phyloP scores from a whole-genome alignment of 2,329 filamentous ascomycete species.

The Curvularia sp. region DNA sequence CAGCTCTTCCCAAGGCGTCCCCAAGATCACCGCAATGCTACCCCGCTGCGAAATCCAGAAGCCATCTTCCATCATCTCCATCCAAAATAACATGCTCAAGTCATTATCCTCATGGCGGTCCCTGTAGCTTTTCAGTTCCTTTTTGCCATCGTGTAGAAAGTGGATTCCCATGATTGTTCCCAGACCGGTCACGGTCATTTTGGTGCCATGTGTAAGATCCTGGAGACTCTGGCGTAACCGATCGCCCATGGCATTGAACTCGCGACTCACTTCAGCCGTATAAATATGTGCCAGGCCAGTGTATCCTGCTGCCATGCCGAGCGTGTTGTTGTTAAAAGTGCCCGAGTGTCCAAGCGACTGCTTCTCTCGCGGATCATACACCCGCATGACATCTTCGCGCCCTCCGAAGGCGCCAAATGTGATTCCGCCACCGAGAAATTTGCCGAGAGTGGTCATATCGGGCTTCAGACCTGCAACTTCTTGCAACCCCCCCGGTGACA shows the following conservation, averaged over 20 bases:
- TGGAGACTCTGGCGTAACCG: slow-evolving; percentile 37
- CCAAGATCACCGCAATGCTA: slow-evolving; percentile 49
- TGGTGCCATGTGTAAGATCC: slow-evolving; percentile 40
- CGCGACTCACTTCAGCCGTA: slow-evolving; percentile 40
- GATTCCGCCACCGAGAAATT: slow-evolving; percentile 71
- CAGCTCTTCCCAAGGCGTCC: slow-evolving; percentile 43
- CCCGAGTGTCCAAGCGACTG: slow-evolving; percentile 63
- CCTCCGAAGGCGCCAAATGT: slow-evolving; percentile 73
- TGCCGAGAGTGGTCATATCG: slow-evolving; percentile 67
- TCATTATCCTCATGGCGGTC: slow-evolving; percentile 40
- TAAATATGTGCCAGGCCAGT: slow-evolving; percentile 50
- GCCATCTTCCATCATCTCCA: slow-evolving; percentile 49
- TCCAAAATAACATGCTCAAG: slow-evolving; percentile 47
- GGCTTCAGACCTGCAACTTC: slow-evolving; percentile 29
- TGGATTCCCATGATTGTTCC: slow-evolving; percentile 51
- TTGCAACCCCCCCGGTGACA: slow-evolving; percentile 32
- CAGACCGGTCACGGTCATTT: slow-evolving; percentile 48
- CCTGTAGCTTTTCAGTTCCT: slow-evolving; percentile 34
- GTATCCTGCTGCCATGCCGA: slow-evolving; percentile 66
- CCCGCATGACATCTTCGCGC: slow-evolving; percentile 63
- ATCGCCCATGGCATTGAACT: slow-evolving; percentile 46
- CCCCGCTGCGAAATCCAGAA: slow-evolving; percentile 49
- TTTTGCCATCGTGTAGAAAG: slow-evolving; percentile 42
- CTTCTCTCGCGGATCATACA: slow-evolving; percentile 60
- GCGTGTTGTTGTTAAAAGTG: slow-evolving; percentile 73